These are phyloP conservation scores for Alternaria arborescens DNA, from an alignment of 2,329 filamentous ascomycete species.

Conservation along the genomic window DNA sequence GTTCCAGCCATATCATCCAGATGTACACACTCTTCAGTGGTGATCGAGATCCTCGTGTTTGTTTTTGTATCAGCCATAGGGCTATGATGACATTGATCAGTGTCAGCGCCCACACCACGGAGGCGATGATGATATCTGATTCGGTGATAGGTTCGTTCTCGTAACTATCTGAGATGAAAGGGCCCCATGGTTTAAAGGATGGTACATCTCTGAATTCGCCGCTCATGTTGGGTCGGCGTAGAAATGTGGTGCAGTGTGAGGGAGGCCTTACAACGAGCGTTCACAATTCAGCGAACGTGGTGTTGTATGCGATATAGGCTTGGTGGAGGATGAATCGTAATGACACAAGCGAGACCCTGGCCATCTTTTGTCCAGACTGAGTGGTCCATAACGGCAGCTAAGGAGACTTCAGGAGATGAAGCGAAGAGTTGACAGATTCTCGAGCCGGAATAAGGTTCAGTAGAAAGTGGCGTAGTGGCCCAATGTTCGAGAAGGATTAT, in stretches of 20 bases:
- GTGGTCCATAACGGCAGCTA: slow-evolving; percentile 22
- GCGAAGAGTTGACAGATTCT: slow-evolving; percentile 18
- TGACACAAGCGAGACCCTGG: neutral
- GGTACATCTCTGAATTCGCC: slow-evolving; percentile 27
- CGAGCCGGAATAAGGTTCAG: slow-evolving; percentile 33
- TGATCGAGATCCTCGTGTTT: slow-evolving; percentile 38
- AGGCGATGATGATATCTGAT: slow-evolving; percentile 45
- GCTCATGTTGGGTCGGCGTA: slow-evolving; percentile 19
- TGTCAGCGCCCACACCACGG: slow-evolving; percentile 41
- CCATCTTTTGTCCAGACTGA: slow-evolving; percentile 22
- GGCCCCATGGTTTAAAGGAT: slow-evolving; percentile 36
- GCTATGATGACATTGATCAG: slow-evolving; percentile 38
- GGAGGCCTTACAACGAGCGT: slow-evolving; percentile 1
- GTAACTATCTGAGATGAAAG: slow-evolving; percentile 35
- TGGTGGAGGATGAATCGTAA: neutral
- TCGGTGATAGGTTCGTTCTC: slow-evolving; percentile 38
- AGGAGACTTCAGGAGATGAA: slow-evolving; percentile 26
- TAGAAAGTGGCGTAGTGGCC: neutral
- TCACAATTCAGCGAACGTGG: neutral
- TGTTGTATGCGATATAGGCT: slow-evolving; percentile 2
- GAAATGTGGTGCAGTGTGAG: neutral
- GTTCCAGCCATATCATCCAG: slow-evolving; percentile 60
- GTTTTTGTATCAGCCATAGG: slow-evolving; percentile 45
- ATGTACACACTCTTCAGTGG: slow-evolving; percentile 54
- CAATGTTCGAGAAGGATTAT: neutral